A percentile compares a stretch with the other conserved stretches of the same genome.
Conservation (phyloP, 805 yeast genomes). For the Brettanomyces sp. region DNA sequence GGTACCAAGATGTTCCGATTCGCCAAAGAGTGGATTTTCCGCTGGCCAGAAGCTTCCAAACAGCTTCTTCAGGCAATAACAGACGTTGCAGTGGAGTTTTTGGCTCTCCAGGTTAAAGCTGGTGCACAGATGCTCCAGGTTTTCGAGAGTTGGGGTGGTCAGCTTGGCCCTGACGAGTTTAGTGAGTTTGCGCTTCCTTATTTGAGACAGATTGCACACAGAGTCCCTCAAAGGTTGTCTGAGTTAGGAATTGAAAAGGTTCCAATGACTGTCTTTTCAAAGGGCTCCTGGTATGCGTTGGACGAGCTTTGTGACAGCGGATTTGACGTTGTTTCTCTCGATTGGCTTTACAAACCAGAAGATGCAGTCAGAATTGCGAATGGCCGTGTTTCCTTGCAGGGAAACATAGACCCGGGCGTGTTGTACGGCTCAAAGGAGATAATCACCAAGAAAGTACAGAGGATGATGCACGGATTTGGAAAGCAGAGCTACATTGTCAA, state of each 20-base stretch:
- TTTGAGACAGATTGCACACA: conserved; percentile 61
- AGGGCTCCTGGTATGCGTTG: conserved; percentile 96
- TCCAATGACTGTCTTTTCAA: conserved; percentile 87
- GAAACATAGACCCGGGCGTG: conserved; percentile 91
- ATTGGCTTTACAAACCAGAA: conserved; percentile 81
- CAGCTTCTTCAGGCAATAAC: conserved; percentile 66
- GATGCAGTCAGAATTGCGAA: conserved; percentile 70
- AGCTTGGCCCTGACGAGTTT: conserved; percentile 84
- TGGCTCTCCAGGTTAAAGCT: conserved; percentile 90
- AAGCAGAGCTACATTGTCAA: conserved; percentile 85
- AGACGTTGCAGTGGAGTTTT: conserved; percentile 82
- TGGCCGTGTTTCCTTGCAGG: conserved; percentile 81
- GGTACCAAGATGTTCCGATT: conserved; percentile 86
- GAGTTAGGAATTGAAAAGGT: conserved; percentile 71
- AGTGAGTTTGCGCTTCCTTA: conserved; percentile 84
- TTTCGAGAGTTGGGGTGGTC: conserved; percentile 98
- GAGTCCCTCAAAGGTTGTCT: conserved; percentile 56
- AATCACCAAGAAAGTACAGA: conserved; percentile 71
- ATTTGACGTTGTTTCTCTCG: conserved; percentile 83
- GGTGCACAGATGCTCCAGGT: conserved; percentile 98
- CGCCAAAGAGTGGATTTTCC: conserved; percentile 88
- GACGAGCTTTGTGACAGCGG: conserved; percentile 75
- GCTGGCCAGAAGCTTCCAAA: conserved; percentile 64
- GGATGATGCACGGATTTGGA: conserved; percentile 87
- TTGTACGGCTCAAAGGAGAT: conserved; percentile 84